Base-by-base conservation (phyloP, 306 rosid species). In the Castanospermum australe region DNA sequence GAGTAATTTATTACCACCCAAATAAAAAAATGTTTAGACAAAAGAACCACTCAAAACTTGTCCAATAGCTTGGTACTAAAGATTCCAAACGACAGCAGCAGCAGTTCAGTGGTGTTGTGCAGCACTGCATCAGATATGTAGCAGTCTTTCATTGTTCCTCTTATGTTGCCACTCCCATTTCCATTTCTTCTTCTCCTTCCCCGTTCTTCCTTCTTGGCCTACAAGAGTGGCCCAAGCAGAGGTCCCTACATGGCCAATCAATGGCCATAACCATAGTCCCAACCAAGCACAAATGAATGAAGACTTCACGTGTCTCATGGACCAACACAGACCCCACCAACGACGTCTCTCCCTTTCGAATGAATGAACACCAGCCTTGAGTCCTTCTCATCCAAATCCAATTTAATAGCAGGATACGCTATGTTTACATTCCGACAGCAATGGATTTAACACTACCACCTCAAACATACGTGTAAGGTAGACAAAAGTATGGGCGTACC, bases 301-400 rank as follows among this genome's bases (percentile, higher is more conserved):
- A 78, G 82, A 81, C 65, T 87, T 94, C 98, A 91, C 97, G 92
- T 85, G 97, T 32, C 89, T 38, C 45, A 74, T 67, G 98, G 94
- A 85, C 97, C 94, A 89, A 82, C 80, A 48, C 18, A 35, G 56
- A 24, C 84, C 93, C 92, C 91, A 88, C 92, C 55, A 81, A 60
- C 56, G 85, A 86, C 80, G 68, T 86, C 32, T 74, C 84, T 79
- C 38, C 67, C 71, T 78, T 82, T 78, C 71, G 79, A 69, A 79
- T 80, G 85, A 83, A 89, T 84, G 84, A 67, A 77, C 71, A 11
- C 79, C 69, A 71, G 81, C 79, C 75, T 24, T 63, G 79, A 55
- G 88, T 87, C 92, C 75, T 76, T 70, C 88, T 91, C 92, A 87
- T 81, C 80, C 79, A 86, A 88, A 87, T 81, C 80, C 79, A 86